A percentile compares a stretch with the other conserved stretches of the same genome.
Evolutionary conservation across 805 yeast species (phyloP).

Genomic region (Nakazawaea ambrosiae): DNA sequence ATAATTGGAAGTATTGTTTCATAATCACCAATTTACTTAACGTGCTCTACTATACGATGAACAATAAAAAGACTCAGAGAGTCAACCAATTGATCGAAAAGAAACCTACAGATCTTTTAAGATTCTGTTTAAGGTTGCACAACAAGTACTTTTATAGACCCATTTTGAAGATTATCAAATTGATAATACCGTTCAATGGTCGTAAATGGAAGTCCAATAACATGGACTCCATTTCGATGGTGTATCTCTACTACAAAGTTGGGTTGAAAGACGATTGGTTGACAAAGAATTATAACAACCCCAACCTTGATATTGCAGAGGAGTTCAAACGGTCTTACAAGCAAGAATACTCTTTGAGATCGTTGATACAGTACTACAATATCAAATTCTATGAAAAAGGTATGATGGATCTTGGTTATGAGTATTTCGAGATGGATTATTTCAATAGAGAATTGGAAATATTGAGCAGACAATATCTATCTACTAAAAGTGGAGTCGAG

Average conservation of each 20-base stretch:
- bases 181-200: slow-evolving; percentile 84
- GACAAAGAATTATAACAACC: slow-evolving; percentile 69
- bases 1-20: slow-evolving; percentile 35
- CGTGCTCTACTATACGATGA: slow-evolving; percentile 47
- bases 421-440: slow-evolving; percentile 29
- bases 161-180: slow-evolving; percentile 65
- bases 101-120: slow-evolving; percentile 56
- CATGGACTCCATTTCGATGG: slow-evolving; percentile 88
- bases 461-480: slow-evolving; percentile 9
- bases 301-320: slow-evolving; percentile 68
- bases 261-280: slow-evolving; percentile 83
- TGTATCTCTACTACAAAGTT: slow-evolving; percentile 68
- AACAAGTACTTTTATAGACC: slow-evolving; percentile 61
- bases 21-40: slow-evolving; percentile 45
- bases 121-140: slow-evolving; percentile 51
- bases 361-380: slow-evolving; percentile 72
- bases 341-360: slow-evolving; percentile 79
- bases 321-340: slow-evolving; percentile 74
- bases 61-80: slow-evolving; percentile 65
- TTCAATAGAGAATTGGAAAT: slow-evolving; percentile 33
- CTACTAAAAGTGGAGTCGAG: too few relatives aligned
- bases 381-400: slow-evolving; percentile 44
- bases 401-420: slow-evolving; percentile 54
- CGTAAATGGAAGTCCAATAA: slow-evolving; percentile 90
- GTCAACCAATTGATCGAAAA: slow-evolving; percentile 53